A percentile compares a stretch with the other conserved stretches of the same genome.
phyloP scores from a whole-genome alignment of 257 asterid species.

The Ehretia macrophylla region DNA sequence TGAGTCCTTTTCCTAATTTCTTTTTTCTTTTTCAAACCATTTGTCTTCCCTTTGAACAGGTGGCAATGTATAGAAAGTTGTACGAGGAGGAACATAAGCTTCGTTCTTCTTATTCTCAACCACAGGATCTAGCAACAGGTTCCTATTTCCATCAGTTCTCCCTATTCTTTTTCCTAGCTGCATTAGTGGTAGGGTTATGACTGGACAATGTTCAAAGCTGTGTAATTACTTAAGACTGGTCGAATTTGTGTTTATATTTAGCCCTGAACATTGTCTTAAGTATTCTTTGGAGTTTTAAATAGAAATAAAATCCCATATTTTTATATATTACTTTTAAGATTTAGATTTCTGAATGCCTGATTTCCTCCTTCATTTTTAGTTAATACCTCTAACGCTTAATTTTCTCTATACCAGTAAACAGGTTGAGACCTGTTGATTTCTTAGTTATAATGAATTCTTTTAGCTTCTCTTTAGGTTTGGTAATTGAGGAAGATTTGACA shows the following conservation, averaged over 20 bases:
- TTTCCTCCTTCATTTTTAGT: too few relatives aligned
- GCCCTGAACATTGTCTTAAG: background rate
- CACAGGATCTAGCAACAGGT: conserved; percentile 54
- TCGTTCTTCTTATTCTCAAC: conserved; percentile 35
- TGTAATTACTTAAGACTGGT: background rate
- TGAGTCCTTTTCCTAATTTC: background rate
- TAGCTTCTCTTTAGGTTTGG: too few relatives aligned
- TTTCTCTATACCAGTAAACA: too few relatives aligned
- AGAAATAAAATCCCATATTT: background rate
- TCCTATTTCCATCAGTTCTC: conserved; percentile 7
- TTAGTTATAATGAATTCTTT: too few relatives aligned
- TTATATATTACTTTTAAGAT: too few relatives aligned
- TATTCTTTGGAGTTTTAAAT: background rate
- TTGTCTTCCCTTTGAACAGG: conserved; percentile 32
- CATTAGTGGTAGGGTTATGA: background rate
- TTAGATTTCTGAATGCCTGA: too few relatives aligned
- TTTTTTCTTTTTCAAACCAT: background rate
- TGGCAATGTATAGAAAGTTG: conserved; percentile 84
- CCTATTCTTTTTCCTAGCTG: background rate
- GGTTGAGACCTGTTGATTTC: too few relatives aligned
- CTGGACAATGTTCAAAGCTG: background rate
- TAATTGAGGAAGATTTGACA: too few relatives aligned
- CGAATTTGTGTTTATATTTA: background rate
- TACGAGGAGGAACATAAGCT: conserved; percentile 74
- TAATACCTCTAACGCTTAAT: too few relatives aligned